Base-by-base conservation (phyloP, 2,329 filamentous ascomycete species). In the Colletotrichum sp. region DNA sequence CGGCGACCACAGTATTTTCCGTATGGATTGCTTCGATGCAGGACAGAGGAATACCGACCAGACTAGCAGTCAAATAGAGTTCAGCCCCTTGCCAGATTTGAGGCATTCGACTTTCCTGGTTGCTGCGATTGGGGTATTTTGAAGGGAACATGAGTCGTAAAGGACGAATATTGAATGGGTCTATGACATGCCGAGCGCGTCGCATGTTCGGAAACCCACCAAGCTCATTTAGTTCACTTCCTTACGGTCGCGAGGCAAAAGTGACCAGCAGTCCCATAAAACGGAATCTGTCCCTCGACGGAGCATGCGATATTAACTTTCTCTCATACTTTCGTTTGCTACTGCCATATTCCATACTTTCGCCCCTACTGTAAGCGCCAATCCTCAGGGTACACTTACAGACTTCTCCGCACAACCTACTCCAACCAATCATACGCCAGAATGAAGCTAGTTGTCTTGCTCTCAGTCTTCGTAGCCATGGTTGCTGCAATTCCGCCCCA, bases 31-130 rank as follows among this genome's bases (percentile, higher is more conserved):
- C 39, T n/a, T 22, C 1, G 18, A 9, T 22, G 39, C 0, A 12
- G 39, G 39, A 0, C 39, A 48, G 39, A 48, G 12, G 39, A n/a
- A 48, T 18, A 48, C 18, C 39, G 9, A 48, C 39, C 39, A 48
- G 18, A 48, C 18, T 0, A 48, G 9, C 39, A 48, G 39, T 48
- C 39, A 48, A 1, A 48, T 48, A 48, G 39, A 48, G 39, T 48
- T 48, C 39, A 0, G 3, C 0, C 39, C 39, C 39, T 48, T n/a
- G 39, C 39, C 18, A 48, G 39, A 3, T n/a, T n/a, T 4, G 39
- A 48, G 0, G 39, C 39, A 0, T 7, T n/a, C 39, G 10, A 12
- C 5, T n/a, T n/a, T 2, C 1, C 9, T 12, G 5, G 9, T 48
- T 4, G 18, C 39, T 12, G 9, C 18, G 3, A 12, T n/a, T n/a